Percentiles rank a stretch among this genome's conserved stretches.
These are phyloP conservation scores for Xerocomellus dryophilus DNA, from an alignment of 768 basidiomycete genomes.

Conservation along the genomic window DNA sequence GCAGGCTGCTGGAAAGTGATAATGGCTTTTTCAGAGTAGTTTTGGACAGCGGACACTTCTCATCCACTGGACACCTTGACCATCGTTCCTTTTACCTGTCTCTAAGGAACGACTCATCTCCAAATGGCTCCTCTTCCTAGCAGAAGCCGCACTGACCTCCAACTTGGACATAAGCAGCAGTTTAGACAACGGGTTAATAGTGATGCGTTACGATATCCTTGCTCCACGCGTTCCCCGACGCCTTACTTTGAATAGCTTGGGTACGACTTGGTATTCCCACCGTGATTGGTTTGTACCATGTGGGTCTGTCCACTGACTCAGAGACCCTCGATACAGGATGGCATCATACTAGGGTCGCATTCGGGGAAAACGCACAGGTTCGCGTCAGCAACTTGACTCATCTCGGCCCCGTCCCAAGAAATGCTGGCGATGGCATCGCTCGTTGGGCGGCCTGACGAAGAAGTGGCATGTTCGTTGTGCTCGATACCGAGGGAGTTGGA, in stretches of 20 bases:
- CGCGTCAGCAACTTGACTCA: conserved; percentile 27
- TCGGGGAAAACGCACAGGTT: conserved; percentile 7
- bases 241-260: background rate
- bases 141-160: background rate
- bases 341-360: conserved; percentile 19
- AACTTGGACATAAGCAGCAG: background rate
- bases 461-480: background rate
- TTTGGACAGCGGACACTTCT: background rate
- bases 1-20: background rate
- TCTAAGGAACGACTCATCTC: background rate
- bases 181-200: background rate
- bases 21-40: background rate
- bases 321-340: conserved; percentile 1
- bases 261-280: conserved; percentile 4
- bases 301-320: background rate
- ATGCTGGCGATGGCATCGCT: background rate
- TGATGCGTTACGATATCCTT: background rate
- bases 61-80: background rate
- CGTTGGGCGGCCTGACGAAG: background rate
- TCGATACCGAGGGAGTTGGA: background rate
- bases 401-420: conserved; percentile 1
- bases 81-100: background rate
- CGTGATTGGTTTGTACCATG: background rate
- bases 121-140: background rate
- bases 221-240: background rate